Evolutionary conservation across 2,329 filamentous ascomycete genomes (phyloP).

Genomic region (Orbilia javanica): DNA sequence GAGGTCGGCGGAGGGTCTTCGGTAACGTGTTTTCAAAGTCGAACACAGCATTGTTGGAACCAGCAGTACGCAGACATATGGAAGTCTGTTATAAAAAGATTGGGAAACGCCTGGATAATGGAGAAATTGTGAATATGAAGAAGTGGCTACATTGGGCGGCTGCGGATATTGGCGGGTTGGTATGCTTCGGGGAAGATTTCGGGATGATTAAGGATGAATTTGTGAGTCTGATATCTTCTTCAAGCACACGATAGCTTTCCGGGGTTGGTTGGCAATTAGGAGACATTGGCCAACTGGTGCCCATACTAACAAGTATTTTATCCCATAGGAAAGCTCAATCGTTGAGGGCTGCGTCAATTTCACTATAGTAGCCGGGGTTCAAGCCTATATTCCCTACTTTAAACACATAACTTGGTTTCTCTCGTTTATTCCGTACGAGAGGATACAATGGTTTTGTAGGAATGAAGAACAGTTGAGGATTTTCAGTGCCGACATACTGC

Average conservation of each 20-base stretch:
- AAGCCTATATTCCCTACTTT: not conserved
- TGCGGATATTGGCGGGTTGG: conserved; percentile 14
- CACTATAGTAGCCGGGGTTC: not conserved
- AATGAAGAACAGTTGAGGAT: not conserved
- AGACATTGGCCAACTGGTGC: too few species aligned
- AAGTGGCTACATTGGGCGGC: conserved; percentile 10
- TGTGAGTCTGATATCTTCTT: not conserved
- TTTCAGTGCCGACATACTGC: not conserved
- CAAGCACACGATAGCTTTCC: too few species aligned
- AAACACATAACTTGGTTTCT: not conserved
- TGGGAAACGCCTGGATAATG: not conserved
- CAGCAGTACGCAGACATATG: not conserved
- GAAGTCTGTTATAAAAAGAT: conserved; percentile 6
- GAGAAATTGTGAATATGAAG: conserved; percentile 1
- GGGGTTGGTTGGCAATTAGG: too few species aligned
- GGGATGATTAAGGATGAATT: conserved; percentile 32
- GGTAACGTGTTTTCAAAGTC: conserved; percentile 18
- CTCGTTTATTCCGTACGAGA: conserved; percentile 11
- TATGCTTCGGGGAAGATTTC: conserved; percentile 18
- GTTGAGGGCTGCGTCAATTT: conserved; percentile 11
- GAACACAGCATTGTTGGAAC: conserved; percentile 6
- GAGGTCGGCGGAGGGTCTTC: conserved; percentile 2
- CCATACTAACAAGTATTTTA: not conserved
- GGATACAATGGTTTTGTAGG: conserved; percentile 19
- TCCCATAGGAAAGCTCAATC: conserved; percentile 16